Percentiles rank a stretch among this genome's conserved stretches.
Conservation (phyloP, 805 yeast genomes). For the Hagleromyces aurorensis region DNA sequence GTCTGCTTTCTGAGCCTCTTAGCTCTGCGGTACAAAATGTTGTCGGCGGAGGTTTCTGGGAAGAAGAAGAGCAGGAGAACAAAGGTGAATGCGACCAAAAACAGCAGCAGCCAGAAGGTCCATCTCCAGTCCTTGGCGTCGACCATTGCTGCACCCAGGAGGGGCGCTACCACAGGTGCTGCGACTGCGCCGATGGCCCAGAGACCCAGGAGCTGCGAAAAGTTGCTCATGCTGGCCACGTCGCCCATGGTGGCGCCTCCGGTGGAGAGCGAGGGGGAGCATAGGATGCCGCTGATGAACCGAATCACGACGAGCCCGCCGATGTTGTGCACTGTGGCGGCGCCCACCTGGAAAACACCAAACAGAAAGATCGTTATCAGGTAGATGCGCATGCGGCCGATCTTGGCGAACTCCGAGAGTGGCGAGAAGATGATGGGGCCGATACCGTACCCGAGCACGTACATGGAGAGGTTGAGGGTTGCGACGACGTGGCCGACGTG, state of each 20-base stretch:
- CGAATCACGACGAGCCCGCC: constrained; percentile 45
- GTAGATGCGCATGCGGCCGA: constrained; percentile 49
- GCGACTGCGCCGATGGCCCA: constrained; percentile 49
- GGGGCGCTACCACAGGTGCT: constrained; percentile 51
- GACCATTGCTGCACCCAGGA: constrained; percentile 45
- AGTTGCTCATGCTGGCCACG: constrained; percentile 34
- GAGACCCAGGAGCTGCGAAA: constrained; percentile 40
- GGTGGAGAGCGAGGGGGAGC: constrained; percentile 49
- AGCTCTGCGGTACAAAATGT: constrained; percentile 42
- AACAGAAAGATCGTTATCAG: constrained; percentile 40
- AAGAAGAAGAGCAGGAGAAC: constrained; percentile 34
- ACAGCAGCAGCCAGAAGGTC: constrained; percentile 45
- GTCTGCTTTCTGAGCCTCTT: constrained; percentile 39
- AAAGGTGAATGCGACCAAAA: constrained; percentile 34
- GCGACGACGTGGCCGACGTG: constrained; percentile 38
- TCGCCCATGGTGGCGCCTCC: constrained; percentile 55
- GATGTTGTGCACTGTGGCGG: constrained; percentile 43
- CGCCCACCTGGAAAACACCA: constrained; percentile 46
- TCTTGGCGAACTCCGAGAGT: constrained; percentile 43
- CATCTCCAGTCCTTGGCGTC: constrained; percentile 46
- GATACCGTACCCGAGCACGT: constrained; percentile 52
- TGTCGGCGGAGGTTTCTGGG: constrained; percentile 43
- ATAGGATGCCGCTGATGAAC: constrained; percentile 46
- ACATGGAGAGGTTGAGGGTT: constrained; percentile 44
- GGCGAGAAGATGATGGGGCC: constrained; percentile 57